Conservation (phyloP, 306 rosid species). For the Malus asiatica region DNA sequence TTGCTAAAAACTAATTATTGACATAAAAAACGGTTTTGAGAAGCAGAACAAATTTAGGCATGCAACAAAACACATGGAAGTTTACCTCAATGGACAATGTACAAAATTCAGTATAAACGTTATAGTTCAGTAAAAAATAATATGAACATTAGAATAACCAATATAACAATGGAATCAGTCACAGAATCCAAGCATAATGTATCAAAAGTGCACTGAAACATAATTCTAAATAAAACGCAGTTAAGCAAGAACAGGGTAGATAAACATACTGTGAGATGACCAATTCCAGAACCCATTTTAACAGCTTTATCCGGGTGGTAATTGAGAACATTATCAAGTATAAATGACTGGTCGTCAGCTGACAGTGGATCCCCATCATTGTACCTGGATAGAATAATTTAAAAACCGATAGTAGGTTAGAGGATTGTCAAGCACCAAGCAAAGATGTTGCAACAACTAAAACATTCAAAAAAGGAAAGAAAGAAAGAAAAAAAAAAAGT, state of each 20-base stretch:
- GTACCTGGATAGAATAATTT: slow-evolving; percentile 42
- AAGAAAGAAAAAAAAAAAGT: not conserved
- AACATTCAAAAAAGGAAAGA: not conserved
- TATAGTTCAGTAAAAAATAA: not conserved
- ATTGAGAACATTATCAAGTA: slow-evolving; percentile 63
- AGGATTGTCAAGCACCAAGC: not conserved
- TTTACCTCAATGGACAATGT: not conserved
- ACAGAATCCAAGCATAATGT: not conserved
- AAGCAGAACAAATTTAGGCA: not conserved
- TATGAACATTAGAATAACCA: not conserved
- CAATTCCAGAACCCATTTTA: slow-evolving; percentile 84
- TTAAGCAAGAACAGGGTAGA: slow-evolving; percentile 1
- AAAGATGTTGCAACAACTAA: not conserved
- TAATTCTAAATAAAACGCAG: not conserved
- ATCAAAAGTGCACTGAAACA: slow-evolving; percentile 1
- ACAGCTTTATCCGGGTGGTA: slow-evolving; percentile 79
- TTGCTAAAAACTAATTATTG: not conserved
- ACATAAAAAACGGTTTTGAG: not conserved
- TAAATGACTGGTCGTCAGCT: slow-evolving; percentile 55
- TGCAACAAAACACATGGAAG: not conserved
- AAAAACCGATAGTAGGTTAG: slow-evolving; percentile 15
- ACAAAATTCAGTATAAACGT: not conserved
- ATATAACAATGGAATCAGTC: not conserved
- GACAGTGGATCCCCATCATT: slow-evolving; percentile 80
- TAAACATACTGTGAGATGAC: slow-evolving; percentile 63